Base-by-base conservation (phyloP, 176 grass and related monocot species). In the Calamus simplicifolius region DNA sequence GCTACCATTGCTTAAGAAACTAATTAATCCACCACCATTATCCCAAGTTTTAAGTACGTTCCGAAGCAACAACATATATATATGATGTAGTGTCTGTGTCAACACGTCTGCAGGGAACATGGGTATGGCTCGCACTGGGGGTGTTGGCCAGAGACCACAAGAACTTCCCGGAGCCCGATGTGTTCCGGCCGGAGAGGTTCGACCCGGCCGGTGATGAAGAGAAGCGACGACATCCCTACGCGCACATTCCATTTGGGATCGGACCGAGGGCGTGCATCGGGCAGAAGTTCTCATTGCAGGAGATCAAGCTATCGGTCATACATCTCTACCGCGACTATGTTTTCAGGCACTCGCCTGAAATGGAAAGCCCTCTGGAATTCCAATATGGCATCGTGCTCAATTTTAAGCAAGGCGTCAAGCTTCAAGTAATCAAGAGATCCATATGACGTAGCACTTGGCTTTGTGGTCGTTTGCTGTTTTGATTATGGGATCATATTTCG, bases 71-170 rank as follows among this genome's bases (percentile, higher is more conserved):
- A 43, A 43, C n/a, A n/a, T 43, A 3, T 43, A 13, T 13, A 13
- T 13, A 10, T 43, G 8, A 43, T 12, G 35, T 23, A 23, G 6
- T 43, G 35, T 12, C 8, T 43, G 35, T 13, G 35, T 43, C 3
- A 13, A 43, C 35, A 43, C 35, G n/a, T n/a, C n/a, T 70, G 63
- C 62, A 94, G 84, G 87, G 93, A 0, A 74, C 93, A 4, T 88
- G 74, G 63, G 87, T 98, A 57, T 98, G 93, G 93, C 69, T 98
- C 50, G 93, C 93, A 51, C 75, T 83, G 5, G 93, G 93, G 19
- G 93, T 92, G 13, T 69, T 98, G 61, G 81, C 87, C 1, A 83
- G 75, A 73, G 93, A 98, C 82, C 78, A 84, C 53, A 72, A 31
- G 26, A 81, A 98, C 56, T 98, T 98, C 69, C 84, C 76, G n/a